phyloP scores from a whole-genome alignment of 352 stramenopile species.

The Elongisporangium undulatum region DNA sequence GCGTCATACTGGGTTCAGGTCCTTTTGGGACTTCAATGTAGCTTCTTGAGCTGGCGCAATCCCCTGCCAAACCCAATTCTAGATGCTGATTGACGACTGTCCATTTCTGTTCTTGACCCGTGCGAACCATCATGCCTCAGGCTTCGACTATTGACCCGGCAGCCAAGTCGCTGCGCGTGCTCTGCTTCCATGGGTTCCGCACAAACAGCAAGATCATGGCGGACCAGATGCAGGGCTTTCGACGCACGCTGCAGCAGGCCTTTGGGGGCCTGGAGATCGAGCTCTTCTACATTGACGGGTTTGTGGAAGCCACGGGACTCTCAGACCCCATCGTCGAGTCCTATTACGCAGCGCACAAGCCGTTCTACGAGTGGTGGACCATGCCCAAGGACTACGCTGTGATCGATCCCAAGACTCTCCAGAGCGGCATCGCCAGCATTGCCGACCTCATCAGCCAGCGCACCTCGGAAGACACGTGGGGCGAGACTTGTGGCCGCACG shows the following conservation, averaged over 20 bases:
- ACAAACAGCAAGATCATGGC: slow-evolving; percentile 48
- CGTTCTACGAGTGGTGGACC: slow-evolving; percentile 47
- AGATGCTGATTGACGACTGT: too few relatives aligned
- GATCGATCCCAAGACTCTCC: slow-evolving; percentile 6
- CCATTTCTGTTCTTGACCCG: too few relatives aligned
- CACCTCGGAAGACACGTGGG: slow-evolving; percentile 25
- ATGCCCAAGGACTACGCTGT: slow-evolving; percentile 3
- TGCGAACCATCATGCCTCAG: not conserved
- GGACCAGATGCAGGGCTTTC: slow-evolving; percentile 35
- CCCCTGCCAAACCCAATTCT: too few relatives aligned
- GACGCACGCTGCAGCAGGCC: slow-evolving; percentile 22
- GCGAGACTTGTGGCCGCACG: slow-evolving; percentile 23
- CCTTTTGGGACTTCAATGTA: too few relatives aligned
- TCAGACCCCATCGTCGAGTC: slow-evolving; percentile 21
- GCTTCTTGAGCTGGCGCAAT: too few relatives aligned
- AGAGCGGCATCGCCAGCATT: slow-evolving; percentile 10
- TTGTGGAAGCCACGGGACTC: slow-evolving; percentile 15
- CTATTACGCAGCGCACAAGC: slow-evolving; percentile 21
- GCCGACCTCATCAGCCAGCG: slow-evolving; percentile 12
- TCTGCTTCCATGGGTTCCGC: slow-evolving; percentile 49
- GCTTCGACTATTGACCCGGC: not conserved
- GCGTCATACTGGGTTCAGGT: too few relatives aligned
- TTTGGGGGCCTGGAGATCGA: slow-evolving; percentile 22
- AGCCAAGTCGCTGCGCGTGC: slow-evolving; percentile 29
- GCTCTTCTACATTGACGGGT: slow-evolving; percentile 42